Evolutionary conservation across 371 early-diverging fungal species (phyloP).

Genomic region (Mucor velutinosus): DNA sequence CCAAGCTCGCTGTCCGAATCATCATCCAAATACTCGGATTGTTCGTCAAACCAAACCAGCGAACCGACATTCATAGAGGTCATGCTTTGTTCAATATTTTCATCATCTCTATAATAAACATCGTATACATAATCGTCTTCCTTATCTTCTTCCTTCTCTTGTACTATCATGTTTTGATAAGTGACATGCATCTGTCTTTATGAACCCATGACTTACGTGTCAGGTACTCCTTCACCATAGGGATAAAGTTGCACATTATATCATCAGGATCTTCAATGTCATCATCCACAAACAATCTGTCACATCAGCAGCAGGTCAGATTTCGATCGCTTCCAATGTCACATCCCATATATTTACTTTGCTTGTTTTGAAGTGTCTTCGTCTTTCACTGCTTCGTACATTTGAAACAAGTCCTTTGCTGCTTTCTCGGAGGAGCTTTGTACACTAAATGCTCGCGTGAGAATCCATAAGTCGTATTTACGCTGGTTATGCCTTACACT

Average conservation of each 20-base stretch:
- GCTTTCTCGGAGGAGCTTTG: slow-evolving; percentile 40
- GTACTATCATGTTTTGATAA: slow-evolving; percentile 20
- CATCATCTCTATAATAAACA: slow-evolving; percentile 59
- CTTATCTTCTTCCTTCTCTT: slow-evolving; percentile 37
- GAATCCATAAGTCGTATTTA: neutral
- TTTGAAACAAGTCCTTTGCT: slow-evolving; percentile 54
- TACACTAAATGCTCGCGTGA: slow-evolving; percentile 26
- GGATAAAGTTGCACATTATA: slow-evolving; percentile 72
- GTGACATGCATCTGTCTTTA: neutral
- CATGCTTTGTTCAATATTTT: slow-evolving; percentile 29
- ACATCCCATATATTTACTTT: slow-evolving; percentile 18
- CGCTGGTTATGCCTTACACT: slow-evolving; percentile 13
- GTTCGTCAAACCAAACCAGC: slow-evolving; percentile 58
- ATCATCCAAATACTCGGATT: slow-evolving; percentile 54
- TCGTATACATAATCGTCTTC: slow-evolving; percentile 64
- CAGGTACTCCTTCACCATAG: slow-evolving; percentile 75
- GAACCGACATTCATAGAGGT: slow-evolving; percentile 45
- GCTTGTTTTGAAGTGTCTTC: slow-evolving; percentile 44
- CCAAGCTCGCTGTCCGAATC: slow-evolving; percentile 55
- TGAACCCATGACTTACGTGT: slow-evolving; percentile 40
- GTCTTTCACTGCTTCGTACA: slow-evolving; percentile 72
- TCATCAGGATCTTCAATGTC: slow-evolving; percentile 52
- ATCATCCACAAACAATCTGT: slow-evolving; percentile 40
- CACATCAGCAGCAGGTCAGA: neutral
- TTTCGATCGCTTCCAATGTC: no score